Percentiles rank a stretch among this genome's conserved stretches.
These are phyloP conservation scores for Diutina rugosa DNA, from an alignment of 1,139 yeast genomes.

Conservation along the genomic window DNA sequence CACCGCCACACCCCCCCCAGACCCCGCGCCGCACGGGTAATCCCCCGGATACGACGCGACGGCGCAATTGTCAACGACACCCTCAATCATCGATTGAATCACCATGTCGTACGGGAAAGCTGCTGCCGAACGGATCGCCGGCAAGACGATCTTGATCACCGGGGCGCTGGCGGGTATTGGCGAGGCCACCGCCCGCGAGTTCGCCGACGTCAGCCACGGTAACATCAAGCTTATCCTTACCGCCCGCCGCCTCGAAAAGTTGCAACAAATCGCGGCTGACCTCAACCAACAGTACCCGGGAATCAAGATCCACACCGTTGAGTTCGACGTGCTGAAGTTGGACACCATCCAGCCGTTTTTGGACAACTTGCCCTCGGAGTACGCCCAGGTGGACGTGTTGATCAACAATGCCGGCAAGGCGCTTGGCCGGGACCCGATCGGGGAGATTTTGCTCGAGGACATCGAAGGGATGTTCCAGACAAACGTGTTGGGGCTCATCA, in stretches of 20 bases:
- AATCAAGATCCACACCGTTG: conserved; percentile 33
- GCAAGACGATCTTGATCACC: neutral
- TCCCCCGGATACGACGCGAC: neutral
- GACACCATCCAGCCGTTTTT: conserved; percentile 41
- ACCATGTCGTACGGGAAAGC: conserved; percentile 38
- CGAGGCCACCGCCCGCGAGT: neutral
- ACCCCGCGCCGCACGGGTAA: neutral
- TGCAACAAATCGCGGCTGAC: conserved; percentile 32
- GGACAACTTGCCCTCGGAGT: conserved; percentile 35
- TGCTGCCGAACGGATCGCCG: conserved; percentile 34
- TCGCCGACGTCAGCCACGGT: conserved; percentile 46
- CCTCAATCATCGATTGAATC: neutral
- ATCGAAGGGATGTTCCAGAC: conserved; percentile 57
- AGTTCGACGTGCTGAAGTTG: conserved; percentile 49
- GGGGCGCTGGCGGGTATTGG: conserved; percentile 2
- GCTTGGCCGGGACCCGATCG: conserved; percentile 53
- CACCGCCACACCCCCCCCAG: neutral
- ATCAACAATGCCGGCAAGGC: conserved; percentile 82
- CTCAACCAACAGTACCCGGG: conserved; percentile 32
- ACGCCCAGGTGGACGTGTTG: conserved; percentile 48
- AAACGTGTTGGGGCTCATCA: conserved; percentile 61
- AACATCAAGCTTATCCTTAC: conserved; percentile 49
- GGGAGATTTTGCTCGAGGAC: conserved; percentile 39
- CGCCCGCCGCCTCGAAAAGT: conserved; percentile 54
- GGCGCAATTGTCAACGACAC: neutral